Conservation (phyloP, 208 protist genomes). For the Trichomonas tenax region DNA sequence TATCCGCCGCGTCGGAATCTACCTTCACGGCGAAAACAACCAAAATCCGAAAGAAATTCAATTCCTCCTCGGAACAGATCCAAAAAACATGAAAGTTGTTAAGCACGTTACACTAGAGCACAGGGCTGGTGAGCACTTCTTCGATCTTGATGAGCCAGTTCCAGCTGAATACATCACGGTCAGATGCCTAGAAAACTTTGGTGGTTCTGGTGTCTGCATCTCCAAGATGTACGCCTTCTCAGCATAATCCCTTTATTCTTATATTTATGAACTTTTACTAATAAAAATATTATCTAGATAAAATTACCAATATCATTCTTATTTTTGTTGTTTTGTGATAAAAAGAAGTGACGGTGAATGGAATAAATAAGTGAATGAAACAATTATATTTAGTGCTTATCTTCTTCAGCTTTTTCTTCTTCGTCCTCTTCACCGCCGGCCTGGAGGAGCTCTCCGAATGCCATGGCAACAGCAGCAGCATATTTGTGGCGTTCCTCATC, state of each 20-base stretch:
- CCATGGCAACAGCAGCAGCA: neutral
- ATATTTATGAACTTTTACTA: neutral
- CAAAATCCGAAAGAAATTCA: constrained; percentile 19
- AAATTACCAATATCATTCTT: too few species aligned
- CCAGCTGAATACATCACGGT: neutral
- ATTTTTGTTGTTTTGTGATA: too few species aligned
- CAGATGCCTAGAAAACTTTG: neutral
- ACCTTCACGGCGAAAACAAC: constrained; percentile 14
- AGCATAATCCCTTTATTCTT: neutral
- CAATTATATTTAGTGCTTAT: neutral
- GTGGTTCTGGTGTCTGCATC: neutral
- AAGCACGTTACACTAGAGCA: neutral
- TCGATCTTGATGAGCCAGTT: neutral
- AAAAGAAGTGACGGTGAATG: too few species aligned
- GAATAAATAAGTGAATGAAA: too few species aligned
- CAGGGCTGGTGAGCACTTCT: neutral
- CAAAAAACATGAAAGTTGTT: neutral
- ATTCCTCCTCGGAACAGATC: neutral
- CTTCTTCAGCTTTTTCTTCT: neutral
- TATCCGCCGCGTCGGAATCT: neutral
- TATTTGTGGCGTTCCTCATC: neutral
- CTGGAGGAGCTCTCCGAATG: neutral
- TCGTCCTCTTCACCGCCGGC: neutral
- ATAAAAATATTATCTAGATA: too few species aligned
- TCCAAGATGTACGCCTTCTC: neutral